Evolutionary conservation across 139 green algal species (phyloP), one percentile per base, ranked within the genome.

Genomic region (Prasinococcaceae sp.): DNA sequence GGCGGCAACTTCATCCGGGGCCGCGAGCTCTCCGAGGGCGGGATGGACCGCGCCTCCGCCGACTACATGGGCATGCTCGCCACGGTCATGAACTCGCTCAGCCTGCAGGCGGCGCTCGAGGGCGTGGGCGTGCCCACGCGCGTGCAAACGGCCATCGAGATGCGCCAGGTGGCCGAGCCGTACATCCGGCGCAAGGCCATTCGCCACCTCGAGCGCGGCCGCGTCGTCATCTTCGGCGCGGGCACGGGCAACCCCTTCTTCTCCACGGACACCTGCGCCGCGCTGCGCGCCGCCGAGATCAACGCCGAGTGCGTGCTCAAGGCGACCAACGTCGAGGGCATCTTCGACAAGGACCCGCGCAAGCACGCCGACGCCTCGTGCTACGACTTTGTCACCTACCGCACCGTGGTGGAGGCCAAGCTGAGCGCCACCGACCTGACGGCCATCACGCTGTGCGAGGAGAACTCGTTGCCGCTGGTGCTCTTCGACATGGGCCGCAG

Each of bases 61-160:
- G 90, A 98, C 61, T 92, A 96, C 49, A 92, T 98, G 45, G 81
- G 69, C 52, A 98, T 98, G 90, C 76, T 98, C 26, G 90, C 90
- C 0, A 98, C 90, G 2, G 80, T 92, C 23, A 98, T 98, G 90
- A 98, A 98, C 52, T 79, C 88, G 2, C 67, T 98, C 17, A 82
- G 76, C 46, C 61, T 98, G 26, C 79, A 88, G 61, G 64, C 59
- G 1, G 75, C 79, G 8, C 53, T 92, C 10, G 82, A 92, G 56
- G 44, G 24, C 22, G 36, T 68, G 19, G 82, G 82, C 3, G 72
- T 89, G 36, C 43, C 51, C 20, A 85, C 82, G 19, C 66, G 83
- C 0, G 77, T 93, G 30, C 84, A 94, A 70, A 96, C 84, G 2
- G 90, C 90, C 29, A 93, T 97, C 47, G 80, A 90, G 50, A 98